A percentile compares a stretch with the other conserved stretches of the same genome.
Evolutionary conservation across 164 flowering plant species (phyloP).

Genomic region (Amborella trichopoda): DNA sequence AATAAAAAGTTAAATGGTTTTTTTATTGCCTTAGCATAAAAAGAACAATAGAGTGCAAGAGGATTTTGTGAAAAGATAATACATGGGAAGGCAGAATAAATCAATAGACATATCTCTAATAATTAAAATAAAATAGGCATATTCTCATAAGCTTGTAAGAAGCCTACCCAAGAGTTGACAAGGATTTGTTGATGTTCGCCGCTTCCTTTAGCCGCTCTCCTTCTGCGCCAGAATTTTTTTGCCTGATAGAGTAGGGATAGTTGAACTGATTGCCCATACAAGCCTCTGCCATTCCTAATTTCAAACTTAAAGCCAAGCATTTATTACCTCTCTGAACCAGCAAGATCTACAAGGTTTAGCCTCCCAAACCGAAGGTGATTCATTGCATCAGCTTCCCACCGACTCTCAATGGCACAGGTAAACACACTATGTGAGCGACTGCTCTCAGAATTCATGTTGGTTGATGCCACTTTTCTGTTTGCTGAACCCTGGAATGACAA

Average conservation of each 20-base stretch:
- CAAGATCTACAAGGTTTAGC: slow-evolving; percentile 82
- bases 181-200: slow-evolving; percentile 83
- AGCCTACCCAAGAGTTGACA: slow-evolving; percentile 83
- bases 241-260: slow-evolving; percentile 27
- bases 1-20: too few relatives aligned
- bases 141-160: not conserved
- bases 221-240: slow-evolving; percentile 93
- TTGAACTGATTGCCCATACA: too few relatives aligned
- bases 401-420: slow-evolving; percentile 81
- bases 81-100: too few relatives aligned
- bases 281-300: too few relatives aligned
- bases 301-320: too few relatives aligned
- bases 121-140: too few relatives aligned
- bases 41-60: too few relatives aligned
- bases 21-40: too few relatives aligned
- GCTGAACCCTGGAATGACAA: slow-evolving; percentile 53
- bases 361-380: slow-evolving; percentile 72
- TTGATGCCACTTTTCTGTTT: slow-evolving; percentile 83
- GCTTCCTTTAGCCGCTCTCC: slow-evolving; percentile 95
- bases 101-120: too few relatives aligned
- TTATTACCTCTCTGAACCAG: slow-evolving; percentile 98
- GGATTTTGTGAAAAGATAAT: too few relatives aligned
- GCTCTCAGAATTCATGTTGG: slow-evolving; percentile 85
- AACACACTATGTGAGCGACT: slow-evolving; percentile 96
- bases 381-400: slow-evolving; percentile 71